phyloP scores from a whole-genome alignment of 1,139 yeast species.

The Candida sanyaensis region DNA sequence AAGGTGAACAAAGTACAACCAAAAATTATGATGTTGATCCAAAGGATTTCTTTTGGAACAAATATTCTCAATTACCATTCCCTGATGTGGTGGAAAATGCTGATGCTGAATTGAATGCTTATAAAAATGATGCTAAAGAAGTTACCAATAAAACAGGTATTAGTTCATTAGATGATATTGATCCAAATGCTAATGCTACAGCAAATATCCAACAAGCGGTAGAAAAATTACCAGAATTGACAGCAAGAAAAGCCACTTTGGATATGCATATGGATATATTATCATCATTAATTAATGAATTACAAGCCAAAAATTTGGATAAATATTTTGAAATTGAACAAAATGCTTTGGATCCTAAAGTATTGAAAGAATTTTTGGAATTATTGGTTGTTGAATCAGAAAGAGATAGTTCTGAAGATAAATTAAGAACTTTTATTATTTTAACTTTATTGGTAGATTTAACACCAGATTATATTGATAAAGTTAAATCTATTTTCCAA shows the following conservation, averaged over 20 bases:
- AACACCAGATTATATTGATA: slow-evolving; percentile 59
- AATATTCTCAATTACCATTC: slow-evolving; percentile 84
- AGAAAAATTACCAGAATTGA: slow-evolving; percentile 87
- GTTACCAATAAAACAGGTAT: slow-evolving; percentile 81
- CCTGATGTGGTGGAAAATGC: slow-evolving; percentile 98
- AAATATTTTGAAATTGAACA: slow-evolving; percentile 94
- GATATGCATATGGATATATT: slow-evolving; percentile 98
- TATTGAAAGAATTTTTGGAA: slow-evolving; percentile 60
- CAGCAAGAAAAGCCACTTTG: slow-evolving; percentile 82
- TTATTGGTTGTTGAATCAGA: slow-evolving; percentile 52
- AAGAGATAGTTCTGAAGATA: slow-evolving; percentile 67
- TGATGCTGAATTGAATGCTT: slow-evolving; percentile 75
- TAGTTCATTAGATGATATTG: slow-evolving; percentile 68
- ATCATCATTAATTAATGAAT: slow-evolving; percentile 77
- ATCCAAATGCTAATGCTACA: slow-evolving; percentile 64
- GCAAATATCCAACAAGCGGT: slow-evolving; percentile 85
- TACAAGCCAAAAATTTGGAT: slow-evolving; percentile 84
- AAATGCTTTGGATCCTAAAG: slow-evolving; percentile 60
- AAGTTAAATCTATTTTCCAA: slow-evolving; percentile 64
- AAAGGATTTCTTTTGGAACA: slow-evolving; percentile 86
- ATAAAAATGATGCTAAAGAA: slow-evolving; percentile 85
- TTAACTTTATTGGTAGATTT: slow-evolving; percentile 61
- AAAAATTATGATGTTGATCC: slow-evolving; percentile 87
- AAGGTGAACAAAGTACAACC: slow-evolving; percentile 34
- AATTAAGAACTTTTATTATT: slow-evolving; percentile 83